Conservation (phyloP, 352 stramenopile genomes). For the Phytophthora cryptogea region DNA sequence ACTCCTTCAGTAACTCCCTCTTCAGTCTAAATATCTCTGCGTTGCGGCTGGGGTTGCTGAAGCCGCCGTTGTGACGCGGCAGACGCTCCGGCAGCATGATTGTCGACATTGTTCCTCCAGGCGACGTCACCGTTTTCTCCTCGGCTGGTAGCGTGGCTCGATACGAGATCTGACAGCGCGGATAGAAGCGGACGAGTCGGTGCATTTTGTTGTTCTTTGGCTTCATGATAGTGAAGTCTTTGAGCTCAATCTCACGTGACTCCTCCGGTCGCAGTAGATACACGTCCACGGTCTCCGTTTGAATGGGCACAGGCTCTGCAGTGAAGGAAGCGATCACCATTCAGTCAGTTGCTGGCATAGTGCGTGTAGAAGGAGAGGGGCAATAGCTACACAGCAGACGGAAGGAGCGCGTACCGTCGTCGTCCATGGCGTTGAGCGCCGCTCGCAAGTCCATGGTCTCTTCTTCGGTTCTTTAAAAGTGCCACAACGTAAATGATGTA, state of each 20-base stretch:
- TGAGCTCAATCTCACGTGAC: constrained; percentile 62
- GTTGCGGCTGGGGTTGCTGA: constrained; percentile 74
- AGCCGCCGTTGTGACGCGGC: constrained; percentile 69
- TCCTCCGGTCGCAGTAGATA: constrained; percentile 75
- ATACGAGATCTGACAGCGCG: constrained; percentile 76
- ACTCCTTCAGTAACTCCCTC: constrained; percentile 62
- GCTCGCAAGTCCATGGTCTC: constrained; percentile 26
- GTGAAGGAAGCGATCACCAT: background rate
- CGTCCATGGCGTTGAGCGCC: constrained; percentile 33
- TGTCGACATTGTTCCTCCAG: constrained; percentile 53
- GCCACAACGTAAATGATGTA: too few relatives aligned
- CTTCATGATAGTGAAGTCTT: constrained; percentile 86
- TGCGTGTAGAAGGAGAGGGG: background rate
- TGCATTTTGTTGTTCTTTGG: constrained; percentile 83
- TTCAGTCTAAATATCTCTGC: constrained; percentile 77
- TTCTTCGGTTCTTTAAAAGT: background rate
- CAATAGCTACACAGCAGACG: background rate
- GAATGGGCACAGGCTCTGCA: constrained; percentile 27
- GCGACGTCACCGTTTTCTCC: constrained; percentile 60
- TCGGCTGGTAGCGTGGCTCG: constrained; percentile 59
- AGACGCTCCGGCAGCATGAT: constrained; percentile 45
- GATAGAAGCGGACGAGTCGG: constrained; percentile 67
- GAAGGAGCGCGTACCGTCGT: constrained; percentile 17
- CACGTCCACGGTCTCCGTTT: constrained; percentile 71
- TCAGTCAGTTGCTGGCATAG: background rate